phyloP scores from a whole-genome alignment of 73 alveolate species.

The Blepharisma japonicum region DNA sequence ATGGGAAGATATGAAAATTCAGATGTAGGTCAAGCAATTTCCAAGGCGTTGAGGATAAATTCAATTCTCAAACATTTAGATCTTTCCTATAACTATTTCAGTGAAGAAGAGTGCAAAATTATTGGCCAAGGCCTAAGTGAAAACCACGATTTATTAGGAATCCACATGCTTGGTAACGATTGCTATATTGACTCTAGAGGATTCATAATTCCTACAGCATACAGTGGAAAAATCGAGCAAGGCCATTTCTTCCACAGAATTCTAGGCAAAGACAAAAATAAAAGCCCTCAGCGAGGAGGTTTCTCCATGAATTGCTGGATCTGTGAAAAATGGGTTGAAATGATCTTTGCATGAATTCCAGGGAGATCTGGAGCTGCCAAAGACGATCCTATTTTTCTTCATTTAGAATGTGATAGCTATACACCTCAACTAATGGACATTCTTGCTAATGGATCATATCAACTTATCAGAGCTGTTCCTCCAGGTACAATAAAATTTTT shows the following conservation, averaged over 20 bases:
- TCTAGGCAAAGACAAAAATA: constrained; percentile 12
- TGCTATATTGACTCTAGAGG: constrained; percentile 76
- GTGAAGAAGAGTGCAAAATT: constrained; percentile 46
- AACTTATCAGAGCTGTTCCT: constrained; percentile 23
- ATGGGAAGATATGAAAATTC: constrained; percentile 10
- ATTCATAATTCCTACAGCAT: constrained; percentile 50
- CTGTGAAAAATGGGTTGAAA: constrained; percentile 17
- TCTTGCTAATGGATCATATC: background rate
- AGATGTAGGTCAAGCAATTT: constrained; percentile 30
- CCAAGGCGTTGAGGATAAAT: constrained; percentile 46
- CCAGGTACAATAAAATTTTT: constrained; percentile 30
- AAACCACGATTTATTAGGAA: constrained; percentile 76
- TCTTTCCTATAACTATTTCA: constrained; percentile 67
- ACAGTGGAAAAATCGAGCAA: background rate
- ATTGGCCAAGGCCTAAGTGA: constrained; percentile 57
- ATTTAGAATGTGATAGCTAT: constrained; percentile 23
- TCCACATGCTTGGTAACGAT: constrained; percentile 84
- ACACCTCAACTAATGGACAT: constrained; percentile 13
- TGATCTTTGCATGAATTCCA: background rate
- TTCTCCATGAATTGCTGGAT: background rate
- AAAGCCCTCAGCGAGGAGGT: background rate
- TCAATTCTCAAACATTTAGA: constrained; percentile 71
- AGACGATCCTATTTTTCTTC: constrained; percentile 17
- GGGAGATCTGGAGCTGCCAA: background rate
- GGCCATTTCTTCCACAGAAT: constrained; percentile 21